A percentile compares a stretch with the other conserved stretches of the same genome.
phyloP scores from a whole-genome alignment of 2,329 filamentous ascomycete species.

The Ilyonectria mors-panacis region DNA sequence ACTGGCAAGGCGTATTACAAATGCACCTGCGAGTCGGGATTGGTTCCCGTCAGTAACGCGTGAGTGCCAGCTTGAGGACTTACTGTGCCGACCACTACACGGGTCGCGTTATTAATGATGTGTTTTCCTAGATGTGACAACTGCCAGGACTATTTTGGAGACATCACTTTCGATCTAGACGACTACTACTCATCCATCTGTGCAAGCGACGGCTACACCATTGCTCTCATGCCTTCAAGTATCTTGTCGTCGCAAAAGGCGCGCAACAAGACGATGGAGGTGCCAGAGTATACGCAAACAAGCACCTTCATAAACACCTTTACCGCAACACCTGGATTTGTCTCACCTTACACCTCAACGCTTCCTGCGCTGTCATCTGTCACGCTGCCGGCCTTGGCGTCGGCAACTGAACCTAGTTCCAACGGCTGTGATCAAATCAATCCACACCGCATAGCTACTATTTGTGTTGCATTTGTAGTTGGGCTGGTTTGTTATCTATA shows the following conservation, averaged over 20 bases:
- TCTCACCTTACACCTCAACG: neutral
- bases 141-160: constrained; percentile 28
- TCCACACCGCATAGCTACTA: neutral
- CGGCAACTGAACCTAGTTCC: neutral
- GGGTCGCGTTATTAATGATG: too few relatives aligned
- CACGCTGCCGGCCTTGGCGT: neutral
- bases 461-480: neutral
- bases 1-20: constrained; percentile 26
- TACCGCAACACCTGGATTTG: neutral
- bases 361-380: neutral
- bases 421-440: neutral
- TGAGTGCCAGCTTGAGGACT: neutral
- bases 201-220: constrained; percentile 11
- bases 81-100: neutral
- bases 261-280: constrained; percentile 28
- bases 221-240: constrained; percentile 33
- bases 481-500: neutral
- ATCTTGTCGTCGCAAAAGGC: constrained; percentile 33
- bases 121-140: constrained; percentile 26
- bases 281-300: constrained; percentile 6
- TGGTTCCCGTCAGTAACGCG: neutral
- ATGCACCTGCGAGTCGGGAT: constrained; percentile 36
- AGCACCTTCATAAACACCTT: neutral
- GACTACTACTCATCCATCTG: constrained; percentile 18
- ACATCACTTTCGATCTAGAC: constrained; percentile 4